Conservation (phyloP, 495 filamentous ascomycete species). For the Aspergillus affinis region DNA sequence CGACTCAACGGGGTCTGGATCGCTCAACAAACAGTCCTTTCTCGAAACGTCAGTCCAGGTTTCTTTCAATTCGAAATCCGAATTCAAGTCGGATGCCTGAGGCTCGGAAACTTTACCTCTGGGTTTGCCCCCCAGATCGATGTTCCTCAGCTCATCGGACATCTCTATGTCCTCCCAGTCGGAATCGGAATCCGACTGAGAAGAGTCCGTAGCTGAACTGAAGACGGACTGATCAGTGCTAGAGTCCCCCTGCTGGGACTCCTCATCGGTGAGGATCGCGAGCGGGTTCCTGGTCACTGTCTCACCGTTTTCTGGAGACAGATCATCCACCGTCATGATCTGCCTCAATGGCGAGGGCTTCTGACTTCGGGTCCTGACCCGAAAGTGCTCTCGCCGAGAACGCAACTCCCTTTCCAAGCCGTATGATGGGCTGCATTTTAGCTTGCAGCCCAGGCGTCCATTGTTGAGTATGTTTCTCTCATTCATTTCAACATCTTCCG, state of each 20-base stretch:
- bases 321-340: not conserved
- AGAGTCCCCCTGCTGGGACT: not conserved
- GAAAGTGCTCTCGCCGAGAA: not conserved
- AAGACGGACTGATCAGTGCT: too few species aligned
- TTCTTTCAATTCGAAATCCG: too few species aligned
- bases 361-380: not conserved
- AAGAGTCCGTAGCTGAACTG: too few species aligned
- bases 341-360: not conserved
- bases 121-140: not conserved
- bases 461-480: not conserved
- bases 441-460: not conserved
- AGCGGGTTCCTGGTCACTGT: not conserved
- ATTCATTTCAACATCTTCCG: constrained; percentile 3
- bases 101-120: too few species aligned
- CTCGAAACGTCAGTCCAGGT: too few species aligned
- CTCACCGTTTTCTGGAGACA: not conserved
- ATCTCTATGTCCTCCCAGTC: not conserved
- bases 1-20: too few species aligned
- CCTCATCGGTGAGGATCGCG: not conserved
- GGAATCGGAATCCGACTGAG: not conserved
- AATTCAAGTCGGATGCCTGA: too few species aligned
- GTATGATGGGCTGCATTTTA: not conserved
- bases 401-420: not conserved
- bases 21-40: too few species aligned
- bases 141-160: not conserved